Evolutionary conservation across 2,329 filamentous ascomycete genomes (phyloP).

Genomic region (Capronia coronata): DNA sequence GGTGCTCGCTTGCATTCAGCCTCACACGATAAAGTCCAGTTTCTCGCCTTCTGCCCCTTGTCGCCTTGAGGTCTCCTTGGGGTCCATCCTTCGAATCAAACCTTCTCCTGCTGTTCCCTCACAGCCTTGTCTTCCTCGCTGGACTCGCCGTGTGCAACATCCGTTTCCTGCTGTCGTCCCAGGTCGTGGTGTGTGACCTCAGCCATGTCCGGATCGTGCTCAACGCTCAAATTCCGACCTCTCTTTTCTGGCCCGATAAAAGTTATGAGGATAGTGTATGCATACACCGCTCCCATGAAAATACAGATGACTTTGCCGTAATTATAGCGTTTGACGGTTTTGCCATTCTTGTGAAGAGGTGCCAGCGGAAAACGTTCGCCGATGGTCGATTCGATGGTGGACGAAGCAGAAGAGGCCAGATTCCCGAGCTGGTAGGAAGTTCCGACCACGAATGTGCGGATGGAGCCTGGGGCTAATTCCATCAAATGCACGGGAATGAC

Average conservation of each 20-base stretch:
- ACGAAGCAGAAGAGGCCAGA: constrained; percentile 55
- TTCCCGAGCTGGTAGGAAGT: constrained; percentile 60
- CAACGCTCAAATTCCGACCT: constrained; percentile 43
- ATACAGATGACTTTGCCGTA: constrained; percentile 84
- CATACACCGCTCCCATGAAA: constrained; percentile 80
- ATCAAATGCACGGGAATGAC: constrained; percentile 65
- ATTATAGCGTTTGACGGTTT: constrained; percentile 50
- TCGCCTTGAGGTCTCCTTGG: no score
- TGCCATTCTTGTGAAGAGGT: constrained; percentile 39
- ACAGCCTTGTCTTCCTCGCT: constrained; percentile 25
- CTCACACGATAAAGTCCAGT: no score
- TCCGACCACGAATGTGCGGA: constrained; percentile 58
- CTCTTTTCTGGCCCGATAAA: constrained; percentile 45
- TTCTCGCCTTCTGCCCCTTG: no score
- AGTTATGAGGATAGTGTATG: constrained; percentile 50
- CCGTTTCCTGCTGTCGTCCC: constrained; percentile 11
- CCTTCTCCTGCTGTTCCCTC: constrained; percentile 11
- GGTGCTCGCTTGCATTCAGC: no score
- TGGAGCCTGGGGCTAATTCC: constrained; percentile 55
- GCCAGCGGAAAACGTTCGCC: constrained; percentile 68
- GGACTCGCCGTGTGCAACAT: constrained; percentile 10
- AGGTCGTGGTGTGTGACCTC: constrained; percentile 32
- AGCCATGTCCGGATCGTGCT: constrained; percentile 43
- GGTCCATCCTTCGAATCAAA: constrained; percentile 13
- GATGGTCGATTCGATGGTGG: constrained; percentile 69